Base-by-base conservation (phyloP, 2,329 filamentous ascomycete species). In the Apiospora koreana region DNA sequence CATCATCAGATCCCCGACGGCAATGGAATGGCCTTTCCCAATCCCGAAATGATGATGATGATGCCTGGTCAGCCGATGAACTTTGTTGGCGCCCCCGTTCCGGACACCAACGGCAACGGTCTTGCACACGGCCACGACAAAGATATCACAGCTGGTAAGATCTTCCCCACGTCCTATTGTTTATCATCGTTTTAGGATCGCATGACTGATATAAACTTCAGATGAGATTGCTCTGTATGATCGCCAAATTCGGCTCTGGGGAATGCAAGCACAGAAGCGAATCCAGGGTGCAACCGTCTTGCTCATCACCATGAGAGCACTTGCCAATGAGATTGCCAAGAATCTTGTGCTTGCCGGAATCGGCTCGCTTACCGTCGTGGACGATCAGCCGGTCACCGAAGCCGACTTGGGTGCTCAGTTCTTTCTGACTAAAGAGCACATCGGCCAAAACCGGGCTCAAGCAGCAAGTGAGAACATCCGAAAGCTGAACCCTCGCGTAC, bases 221-320 rank as follows among this genome's bases (percentile, higher is more conserved):
- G 96, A 98, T 81, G 96, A 99, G 79, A 97, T 98, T 77, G 96
- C 95, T 18, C 90, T 98, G 7, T 99, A 99, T 80, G 96, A 99
- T 83, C 92, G 96, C 67, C 96, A 99, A 81, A 98, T 99, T 77
- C 92, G 96, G 69, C 90, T 99, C 41, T 99, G 96, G 96, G 96
- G 96, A 58, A 93, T 98, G 78, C 91, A 96, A 77, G 96, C 96
- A 8, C 96, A 99, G 81, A 93, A 97, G 80, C 94, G 93, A 79
- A 94, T 99, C 70, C 94, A 95, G 76, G 93, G 89, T 71, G 94
- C 96, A 71, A 94, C 94, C 77, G 92, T 99, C 75, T 91, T 98
- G 64, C 89, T 99, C 73, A 92, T 99, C 75, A 94, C 91, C 41
- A 90, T 97, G 80, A 93, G 93, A 78, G 94, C 93, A 0, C 88